Evolutionary conservation across 2,329 filamentous ascomycete genomes (phyloP), one percentile per base, ranked within the genome.

Genomic region (Colletotrichum sp.): DNA sequence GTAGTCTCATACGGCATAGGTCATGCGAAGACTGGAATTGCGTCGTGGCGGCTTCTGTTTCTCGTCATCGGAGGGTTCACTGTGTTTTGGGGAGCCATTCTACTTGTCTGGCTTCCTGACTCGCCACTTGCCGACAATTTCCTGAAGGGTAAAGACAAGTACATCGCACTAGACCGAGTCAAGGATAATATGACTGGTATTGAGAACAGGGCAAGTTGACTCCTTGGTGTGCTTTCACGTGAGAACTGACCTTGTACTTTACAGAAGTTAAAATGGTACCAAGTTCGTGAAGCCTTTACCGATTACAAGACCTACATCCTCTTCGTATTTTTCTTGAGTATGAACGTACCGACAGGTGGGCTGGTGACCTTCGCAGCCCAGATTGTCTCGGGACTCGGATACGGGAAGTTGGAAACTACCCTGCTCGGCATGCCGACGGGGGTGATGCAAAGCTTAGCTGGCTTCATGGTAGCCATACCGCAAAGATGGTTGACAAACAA

Each of bases 181-280:
- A 52, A 52, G n/a, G n/a, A 52, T 8, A 52, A 52, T 8, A 52
- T 52, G 43, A 52, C 43, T 1, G 43, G 43, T 52, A 52, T 52
- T 8, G 43, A 52, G 43, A 52, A 52, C 4, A 52, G n/a, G 4
- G 43, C n/a, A 52, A 52, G 43, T 21, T 52, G 6, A 21, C 12
- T 48, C 6, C 43, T 21, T 3, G 4, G 38, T n/a, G 3, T 0
- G 2, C 1, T 43, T 43, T 1, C 6, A 43, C 10, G 1, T 43
- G 18, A 6, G 38, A 3, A 43, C n/a, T 48, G n/a, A 48, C 43
- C 18, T 34, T 16, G n/a, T 21, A 13, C 18, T 0, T 12, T 0
- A 21, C 43, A 52, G 43, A 52, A 52, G n/a, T 24, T 52, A 5
- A 52, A 52, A 6, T 52, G 43, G 43, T 52, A 52, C 6, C 43